Base-by-base conservation (phyloP, 768 basidiomycete species). In the Rhizopogon sp. region DNA sequence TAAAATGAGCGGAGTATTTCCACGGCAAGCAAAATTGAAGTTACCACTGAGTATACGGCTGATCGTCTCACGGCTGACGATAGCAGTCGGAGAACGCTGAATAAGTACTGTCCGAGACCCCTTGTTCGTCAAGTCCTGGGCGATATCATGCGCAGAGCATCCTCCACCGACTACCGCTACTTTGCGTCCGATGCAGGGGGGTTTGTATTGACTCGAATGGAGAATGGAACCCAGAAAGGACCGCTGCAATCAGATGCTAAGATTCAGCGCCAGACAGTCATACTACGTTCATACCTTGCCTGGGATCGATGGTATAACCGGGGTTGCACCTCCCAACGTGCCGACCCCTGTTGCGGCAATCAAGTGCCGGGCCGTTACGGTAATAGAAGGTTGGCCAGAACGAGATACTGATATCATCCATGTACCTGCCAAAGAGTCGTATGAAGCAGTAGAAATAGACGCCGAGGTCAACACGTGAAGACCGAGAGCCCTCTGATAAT, bases 131-230 rank as follows among this genome's bases (percentile, higher is more conserved):
- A 57, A 33, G 39, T 58, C 57, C 33, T 58, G 57, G 25, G 57
- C 49, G 28, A 58, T 58, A 35, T 58, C 57, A 14, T 58, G 57
- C 10, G 56, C 57, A 16, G 57, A 58, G 25, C 57, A 58, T n/a
- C 57, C 57, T n/a, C 39, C 56, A 5, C 56, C 57, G n/a, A 58
- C n/a, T 16, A 58, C 49, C 3, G 45, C 50, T 0, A 45, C 56
- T 29, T 57, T 57, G 22, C 28, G 45, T 11, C 43, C 25, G 10
- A 20, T 20, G 16, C 28, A 28, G 0, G 54, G 41, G 9, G 29
- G 40, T 8, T 1, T 52, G 17, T 55, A 55, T n/a, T 55, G 6
- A 25, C 44, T 45, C 25, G 54, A 55, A 45, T 55, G 54, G 5
- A 52, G 7, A 2, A 50, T 29, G 5, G 44, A 39, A 29, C 54